phyloP scores from a whole-genome alignment of 148 eudicot species.

The Cornus kousa region DNA sequence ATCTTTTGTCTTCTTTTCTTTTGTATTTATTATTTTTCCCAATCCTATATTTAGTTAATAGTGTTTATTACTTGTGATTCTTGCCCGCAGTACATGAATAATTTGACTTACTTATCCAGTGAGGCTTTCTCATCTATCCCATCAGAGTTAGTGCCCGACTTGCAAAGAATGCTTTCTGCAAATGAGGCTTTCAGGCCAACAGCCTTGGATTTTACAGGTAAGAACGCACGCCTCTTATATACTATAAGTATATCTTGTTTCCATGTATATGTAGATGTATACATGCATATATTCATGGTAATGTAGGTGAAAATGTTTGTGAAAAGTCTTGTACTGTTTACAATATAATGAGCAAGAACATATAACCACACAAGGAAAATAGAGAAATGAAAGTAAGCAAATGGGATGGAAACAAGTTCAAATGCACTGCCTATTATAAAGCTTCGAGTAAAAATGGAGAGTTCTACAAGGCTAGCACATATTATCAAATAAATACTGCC shows the following conservation, averaged over 20 bases:
- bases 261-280: not conserved
- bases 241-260: not conserved
- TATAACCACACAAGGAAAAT: not conserved
- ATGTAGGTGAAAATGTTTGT: not conserved
- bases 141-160: conserved; percentile 73
- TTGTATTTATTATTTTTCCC: not conserved
- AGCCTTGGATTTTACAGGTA: conserved; percentile 90
- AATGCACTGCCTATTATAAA: not conserved
- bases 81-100: conserved; percentile 89
- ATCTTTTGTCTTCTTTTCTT: not conserved
- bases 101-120: conserved; percentile 75
- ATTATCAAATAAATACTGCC: not conserved
- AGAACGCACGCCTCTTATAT: not conserved
- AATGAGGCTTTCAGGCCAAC: conserved; percentile 78
- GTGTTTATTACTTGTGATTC: conserved; percentile 13
- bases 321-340: not conserved
- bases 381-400: not conserved
- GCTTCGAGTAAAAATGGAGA: not conserved
- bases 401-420: not conserved
- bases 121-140: conserved; percentile 86
- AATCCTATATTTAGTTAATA: conserved; percentile 7
- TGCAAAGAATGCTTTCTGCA: conserved; percentile 82
- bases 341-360: not conserved
- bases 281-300: not conserved
- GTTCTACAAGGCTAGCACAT: not conserved